Percentiles rank a stretch among this genome's conserved stretches.
These are phyloP conservation scores for Pseudisothecium myosuroides DNA, from an alignment of 225 moss, liverwort and hornwort genomes.

Conservation along the genomic window DNA sequence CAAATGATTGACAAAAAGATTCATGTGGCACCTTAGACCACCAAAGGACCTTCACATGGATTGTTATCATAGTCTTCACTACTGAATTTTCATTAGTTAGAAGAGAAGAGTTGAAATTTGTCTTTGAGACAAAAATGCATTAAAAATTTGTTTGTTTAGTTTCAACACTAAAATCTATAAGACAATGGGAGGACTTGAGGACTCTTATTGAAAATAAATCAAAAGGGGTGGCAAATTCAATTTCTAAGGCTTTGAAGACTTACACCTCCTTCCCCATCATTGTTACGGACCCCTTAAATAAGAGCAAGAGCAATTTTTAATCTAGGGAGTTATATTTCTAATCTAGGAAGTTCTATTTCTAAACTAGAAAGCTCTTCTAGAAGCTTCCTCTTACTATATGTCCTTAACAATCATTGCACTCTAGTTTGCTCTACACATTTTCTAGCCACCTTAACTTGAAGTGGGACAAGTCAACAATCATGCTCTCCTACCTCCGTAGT, in stretches of 20 bases:
- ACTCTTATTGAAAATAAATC: not conserved
- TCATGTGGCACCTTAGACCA: fast-evolving
- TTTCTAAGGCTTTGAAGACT: too few species aligned
- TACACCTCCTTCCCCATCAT: fast-evolving
- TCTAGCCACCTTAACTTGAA: fast-evolving
- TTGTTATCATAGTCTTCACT: too few species aligned
- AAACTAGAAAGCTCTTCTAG: too few species aligned
- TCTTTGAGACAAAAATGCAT: not conserved
- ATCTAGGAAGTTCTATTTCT: too few species aligned
- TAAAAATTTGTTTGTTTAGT: too few species aligned
- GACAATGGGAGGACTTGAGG: not conserved
- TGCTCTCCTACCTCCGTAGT: not conserved
- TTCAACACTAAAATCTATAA: fast-evolving
- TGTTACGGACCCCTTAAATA: too few species aligned
- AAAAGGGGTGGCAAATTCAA: fast-evolving
- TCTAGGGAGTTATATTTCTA: too few species aligned
- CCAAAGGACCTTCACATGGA: not conserved
- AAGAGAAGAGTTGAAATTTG: not conserved
- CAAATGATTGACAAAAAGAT: fast-evolving
- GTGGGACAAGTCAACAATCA: not conserved
- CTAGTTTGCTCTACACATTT: fast-evolving
- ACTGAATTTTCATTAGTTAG: not conserved
- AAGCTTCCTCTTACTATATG: too few species aligned
- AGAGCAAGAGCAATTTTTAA: too few species aligned
- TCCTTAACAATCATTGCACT: too few species aligned